Evolutionary conservation across 2,329 filamentous ascomycete species (phyloP).

Genomic region (Nigrospora osmanthi): DNA sequence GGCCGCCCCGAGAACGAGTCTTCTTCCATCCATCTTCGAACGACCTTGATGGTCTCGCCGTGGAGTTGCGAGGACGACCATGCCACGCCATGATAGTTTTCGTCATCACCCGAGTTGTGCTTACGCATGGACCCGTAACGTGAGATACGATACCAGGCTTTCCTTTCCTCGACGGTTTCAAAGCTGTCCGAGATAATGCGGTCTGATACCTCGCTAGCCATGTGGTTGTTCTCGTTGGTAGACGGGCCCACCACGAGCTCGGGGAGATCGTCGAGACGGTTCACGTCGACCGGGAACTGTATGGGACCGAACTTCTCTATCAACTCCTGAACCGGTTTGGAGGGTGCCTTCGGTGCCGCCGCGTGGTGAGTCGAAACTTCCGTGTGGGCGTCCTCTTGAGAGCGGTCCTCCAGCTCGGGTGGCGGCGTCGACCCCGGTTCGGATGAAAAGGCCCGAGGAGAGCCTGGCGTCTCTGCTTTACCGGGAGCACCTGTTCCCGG

Average conservation of each 20-base stretch:
- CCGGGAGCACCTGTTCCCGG: no score
- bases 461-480: no score
- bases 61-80: conserved; percentile 50
- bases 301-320: conserved; percentile 20
- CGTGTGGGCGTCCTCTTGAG: no score
- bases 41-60: conserved; percentile 46
- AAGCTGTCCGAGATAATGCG: conserved; percentile 44
- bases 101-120: conserved; percentile 48
- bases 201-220: conserved; percentile 30
- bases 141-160: conserved; percentile 58
- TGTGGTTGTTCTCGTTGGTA: no score
- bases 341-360: neutral
- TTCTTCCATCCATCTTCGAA: conserved; percentile 60
- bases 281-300: conserved; percentile 13
- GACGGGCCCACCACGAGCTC: neutral
- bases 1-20: conserved; percentile 48
- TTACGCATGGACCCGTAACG: conserved; percentile 50
- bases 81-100: conserved; percentile 49
- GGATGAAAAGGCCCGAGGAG: no score
- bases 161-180: conserved; percentile 47
- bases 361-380: neutral
- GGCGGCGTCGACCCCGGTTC: no score
- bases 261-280: conserved; percentile 15
- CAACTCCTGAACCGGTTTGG: conserved; percentile 9
- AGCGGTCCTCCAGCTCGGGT: no score